Conservation (phyloP, 192 early-diverging fungal species). For the Piromyces finnis region DNA sequence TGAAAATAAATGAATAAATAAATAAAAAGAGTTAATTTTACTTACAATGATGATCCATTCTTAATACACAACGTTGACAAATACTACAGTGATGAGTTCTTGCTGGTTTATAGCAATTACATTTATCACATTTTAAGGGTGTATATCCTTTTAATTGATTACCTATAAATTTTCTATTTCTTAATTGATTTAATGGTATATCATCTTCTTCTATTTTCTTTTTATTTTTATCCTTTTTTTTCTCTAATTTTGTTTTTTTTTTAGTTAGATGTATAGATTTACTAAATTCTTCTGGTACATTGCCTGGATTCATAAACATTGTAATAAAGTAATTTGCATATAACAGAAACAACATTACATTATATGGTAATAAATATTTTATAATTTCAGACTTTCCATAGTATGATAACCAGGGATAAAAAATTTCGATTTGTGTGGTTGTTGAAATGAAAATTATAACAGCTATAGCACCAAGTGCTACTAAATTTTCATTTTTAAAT, state of each 20-base stretch:
- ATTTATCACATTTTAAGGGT: background rate
- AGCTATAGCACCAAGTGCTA: background rate
- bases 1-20: background rate
- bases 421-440: background rate
- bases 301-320: background rate
- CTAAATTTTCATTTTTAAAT: background rate
- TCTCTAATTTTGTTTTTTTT: background rate
- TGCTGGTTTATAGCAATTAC: background rate
- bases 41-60: slow-evolving; percentile 72
- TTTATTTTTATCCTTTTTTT: background rate
- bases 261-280: background rate
- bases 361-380: background rate
- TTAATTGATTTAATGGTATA: background rate
- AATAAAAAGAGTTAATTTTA: too few species aligned
- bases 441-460: background rate
- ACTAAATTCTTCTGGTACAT: background rate
- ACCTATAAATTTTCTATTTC: background rate
- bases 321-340: background rate
- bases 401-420: background rate
- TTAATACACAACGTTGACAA: slow-evolving; percentile 39
- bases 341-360: background rate
- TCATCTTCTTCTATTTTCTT: background rate
- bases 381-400: background rate
- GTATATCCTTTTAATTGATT: background rate
- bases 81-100: background rate